Base-by-base conservation (phyloP, 2,329 filamentous ascomycete species). In the Penicillium sp. region DNA sequence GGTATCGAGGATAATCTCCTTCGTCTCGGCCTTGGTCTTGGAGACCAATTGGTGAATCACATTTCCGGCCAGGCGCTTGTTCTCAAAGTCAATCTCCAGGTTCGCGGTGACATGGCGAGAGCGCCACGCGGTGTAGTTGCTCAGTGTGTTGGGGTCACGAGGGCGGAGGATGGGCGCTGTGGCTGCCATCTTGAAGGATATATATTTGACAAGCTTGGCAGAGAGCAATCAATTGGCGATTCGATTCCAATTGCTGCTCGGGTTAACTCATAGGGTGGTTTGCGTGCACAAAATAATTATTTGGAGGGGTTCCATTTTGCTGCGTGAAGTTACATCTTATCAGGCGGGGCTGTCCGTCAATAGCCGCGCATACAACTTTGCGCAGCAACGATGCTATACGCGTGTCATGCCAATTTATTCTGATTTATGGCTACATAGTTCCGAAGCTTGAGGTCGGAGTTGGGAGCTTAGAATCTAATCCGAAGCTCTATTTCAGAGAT, bases 51-150 rank as follows among this genome's bases (percentile, higher is more conserved):
- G 84, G 60, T 97, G 81, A 38, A 85, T 77, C 23, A 97, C 90
- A 62, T 83, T 87, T 23, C 94, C 94, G 59, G 82, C 83, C 61
- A 97, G 81, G 55, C 83, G 81, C 78, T 91, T 89, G 68, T 85
- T 81, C 59, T 88, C 83, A 71, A 97, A 99, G 67, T 96, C 86
- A 65, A 97, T 86, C 64, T 85, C 84, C 67, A 97, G 84, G 71
- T 89, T 85, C 57, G 90, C 89, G 20, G 84, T 87, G 20, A 91
- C 94, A 77, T 97, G 91, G 70, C 82, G 86, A 18, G 90, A 96
- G 60, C 84, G 80, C 86, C 91, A 97, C 56, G 88, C 86, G 72
- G 90, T 86, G 75, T 97, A 97, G 78, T 97, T 97, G 69, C 90
- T 89, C 58, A 94, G 77, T 24, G 94, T 97, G 72, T 91, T 95